Evolutionary conservation across 176 grass and related monocot genomes (phyloP), one percentile per base, ranked within the genome.

Genomic region (Typha latifolia): DNA sequence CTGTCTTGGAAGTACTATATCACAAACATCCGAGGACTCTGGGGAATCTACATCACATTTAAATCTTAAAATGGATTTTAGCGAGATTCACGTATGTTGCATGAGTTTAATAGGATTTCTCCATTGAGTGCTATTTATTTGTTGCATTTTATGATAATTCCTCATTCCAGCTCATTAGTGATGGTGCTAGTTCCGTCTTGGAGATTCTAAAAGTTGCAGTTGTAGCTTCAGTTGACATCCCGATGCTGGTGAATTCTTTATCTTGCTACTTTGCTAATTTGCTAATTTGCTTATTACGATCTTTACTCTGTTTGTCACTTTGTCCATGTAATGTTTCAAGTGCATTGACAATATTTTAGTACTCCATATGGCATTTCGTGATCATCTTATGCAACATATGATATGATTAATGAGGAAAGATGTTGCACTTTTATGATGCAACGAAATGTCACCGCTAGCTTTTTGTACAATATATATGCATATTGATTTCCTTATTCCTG

Each of bases 151-250:
- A 78, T 77, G 43, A 47, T 61, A 75, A 4, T 81, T 85, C 73
- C 48, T 75, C 62, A 59, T 84, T 82, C 23, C 88, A 96, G 93
- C 77, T 97, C 79, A 79, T 97, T 72, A 86, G 81, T 71, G 93
- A 87, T 80, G 81, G 80, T 53, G 67, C 77, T 23, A 82, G 62
- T 16, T 92, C 93, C 53, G 63, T 92, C 53, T 82, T 97, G 80
- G 93, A 97, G 64, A 69, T 90, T 78, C 52, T 83, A 48, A 91
- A 83, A 81, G 14, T 92, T 70, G 73, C 85, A 62, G 64, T 76
- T 51, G 67, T 85, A 74, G 64, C 78, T 74, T 89, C 83, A 64
- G 77, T 82, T 84, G 69, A 90, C 64, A 83, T 97, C 80, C 93
- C 93, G 52, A 82, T 73, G 75, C 75, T 92, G 78, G 93, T 96